phyloP scores from a whole-genome alignment of 768 basidiomycete genomes.

The Tylopilus rubrobrunneus region DNA sequence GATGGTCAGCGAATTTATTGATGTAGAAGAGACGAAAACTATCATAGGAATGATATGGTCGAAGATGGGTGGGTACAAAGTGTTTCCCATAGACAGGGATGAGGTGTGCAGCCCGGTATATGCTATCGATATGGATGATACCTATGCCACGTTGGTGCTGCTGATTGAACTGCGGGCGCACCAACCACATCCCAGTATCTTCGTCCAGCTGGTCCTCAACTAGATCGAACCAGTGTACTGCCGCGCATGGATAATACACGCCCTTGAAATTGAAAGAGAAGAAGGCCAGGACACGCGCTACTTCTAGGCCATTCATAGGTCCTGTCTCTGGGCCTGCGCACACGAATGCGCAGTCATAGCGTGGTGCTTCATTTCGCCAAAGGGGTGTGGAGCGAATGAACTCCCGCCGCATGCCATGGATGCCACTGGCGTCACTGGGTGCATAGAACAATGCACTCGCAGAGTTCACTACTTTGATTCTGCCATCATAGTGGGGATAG shows the following conservation, averaged over 20 bases:
- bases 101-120: neutral
- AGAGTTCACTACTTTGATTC: neutral
- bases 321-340: slow-evolving; percentile 1
- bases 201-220: slow-evolving; percentile 19
- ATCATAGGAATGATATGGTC: neutral
- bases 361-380: neutral
- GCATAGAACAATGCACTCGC: neutral
- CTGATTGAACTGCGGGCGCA: slow-evolving; percentile 7
- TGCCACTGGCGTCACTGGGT: neutral
- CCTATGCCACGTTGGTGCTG: neutral
- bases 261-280: slow-evolving; percentile 18
- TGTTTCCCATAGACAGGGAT: neutral
- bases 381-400: neutral
- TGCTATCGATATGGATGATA: neutral
- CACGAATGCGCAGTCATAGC: slow-evolving; percentile 23
- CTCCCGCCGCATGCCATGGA: neutral
- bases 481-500: neutral
- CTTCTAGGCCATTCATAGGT: slow-evolving; percentile 14
- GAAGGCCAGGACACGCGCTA: slow-evolving; percentile 17
- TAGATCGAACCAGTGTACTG: slow-evolving; percentile 20
- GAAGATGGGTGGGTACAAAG: neutral
- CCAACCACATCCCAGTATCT: slow-evolving; percentile 30
- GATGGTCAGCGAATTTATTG: neutral
- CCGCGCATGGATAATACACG: slow-evolving; percentile 15
- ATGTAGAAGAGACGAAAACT: neutral